A percentile compares a stretch with the other conserved stretches of the same genome.
These are phyloP conservation scores for Pestalotiopsis sp. DNA, from an alignment of 2,329 filamentous ascomycete species.

Conservation along the genomic window DNA sequence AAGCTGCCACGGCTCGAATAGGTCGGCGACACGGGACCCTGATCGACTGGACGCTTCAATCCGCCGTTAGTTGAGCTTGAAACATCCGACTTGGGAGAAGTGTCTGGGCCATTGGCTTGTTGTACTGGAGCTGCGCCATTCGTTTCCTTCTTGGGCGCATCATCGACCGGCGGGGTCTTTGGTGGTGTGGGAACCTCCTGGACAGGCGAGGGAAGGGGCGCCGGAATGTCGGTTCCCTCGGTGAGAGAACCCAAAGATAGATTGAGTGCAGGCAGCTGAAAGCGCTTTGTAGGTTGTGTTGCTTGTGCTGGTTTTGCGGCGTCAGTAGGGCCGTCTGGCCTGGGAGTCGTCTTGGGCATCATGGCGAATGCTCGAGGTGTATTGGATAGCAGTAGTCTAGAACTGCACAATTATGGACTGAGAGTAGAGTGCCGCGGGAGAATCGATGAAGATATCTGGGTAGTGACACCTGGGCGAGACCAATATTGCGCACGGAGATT, in stretches of 20 bases:
- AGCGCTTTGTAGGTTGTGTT: conserved; percentile 35
- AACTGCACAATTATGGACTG: not conserved
- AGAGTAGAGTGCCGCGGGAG: not conserved
- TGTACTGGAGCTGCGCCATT: conserved; percentile 43
- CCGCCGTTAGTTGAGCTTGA: conserved; percentile 35
- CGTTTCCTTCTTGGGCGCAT: conserved; percentile 25
- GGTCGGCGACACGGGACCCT: conserved; percentile 54
- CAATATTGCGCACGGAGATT: not conserved
- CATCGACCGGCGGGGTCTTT: conserved; percentile 30
- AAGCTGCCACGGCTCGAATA: conserved; percentile 57
- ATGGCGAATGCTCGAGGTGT: conserved; percentile 2
- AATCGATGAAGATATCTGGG: not conserved
- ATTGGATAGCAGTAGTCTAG: not conserved
- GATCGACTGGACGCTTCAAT: conserved; percentile 53
- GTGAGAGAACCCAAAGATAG: conserved; percentile 63
- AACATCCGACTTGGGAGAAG: conserved; percentile 34
- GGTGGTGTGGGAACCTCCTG: conserved; percentile 50
- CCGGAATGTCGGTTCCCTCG: conserved; percentile 63
- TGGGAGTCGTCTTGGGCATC: conserved; percentile 10
- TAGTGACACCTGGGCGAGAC: not conserved
- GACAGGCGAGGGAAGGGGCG: conserved; percentile 56
- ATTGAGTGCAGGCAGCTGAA: conserved; percentile 61
- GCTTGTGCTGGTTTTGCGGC: not conserved
- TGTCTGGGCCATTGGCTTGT: conserved; percentile 28
- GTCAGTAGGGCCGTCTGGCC: conserved; percentile 1